Percentiles rank a stretch among this genome's conserved stretches.
These are phyloP conservation scores for Talaromyces sp. DNA, from an alignment of 2,329 filamentous ascomycete genomes.

Conservation along the genomic window DNA sequence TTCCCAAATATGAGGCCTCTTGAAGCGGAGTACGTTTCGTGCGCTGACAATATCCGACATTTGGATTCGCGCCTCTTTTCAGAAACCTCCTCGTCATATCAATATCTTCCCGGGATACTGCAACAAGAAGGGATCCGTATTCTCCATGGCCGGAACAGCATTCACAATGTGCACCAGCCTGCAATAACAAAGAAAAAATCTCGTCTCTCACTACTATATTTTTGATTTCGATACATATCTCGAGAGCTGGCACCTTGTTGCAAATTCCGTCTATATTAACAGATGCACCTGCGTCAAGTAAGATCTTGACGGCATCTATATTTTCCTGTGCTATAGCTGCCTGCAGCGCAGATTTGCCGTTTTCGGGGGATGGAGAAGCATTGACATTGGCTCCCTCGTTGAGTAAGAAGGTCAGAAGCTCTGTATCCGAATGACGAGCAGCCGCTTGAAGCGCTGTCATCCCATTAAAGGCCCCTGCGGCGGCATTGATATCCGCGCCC, in stretches of 20 bases:
- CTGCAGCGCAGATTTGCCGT: slow-evolving; percentile 15
- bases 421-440: slow-evolving; percentile 12
- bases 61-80: slow-evolving; percentile 8
- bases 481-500: slow-evolving; percentile 17
- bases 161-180: slow-evolving; percentile 6
- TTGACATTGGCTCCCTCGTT: slow-evolving; percentile 32
- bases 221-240: slow-evolving; percentile 15
- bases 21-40: slow-evolving; percentile 9
- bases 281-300: slow-evolving; percentile 13
- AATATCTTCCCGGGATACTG: slow-evolving; percentile 6
- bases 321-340: slow-evolving; percentile 12
- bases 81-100: slow-evolving; percentile 10
- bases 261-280: slow-evolving; percentile 11
- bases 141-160: background rate
- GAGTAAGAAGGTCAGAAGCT: slow-evolving; percentile 6
- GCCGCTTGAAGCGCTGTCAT: slow-evolving; percentile 6
- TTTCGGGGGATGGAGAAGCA: slow-evolving; percentile 13
- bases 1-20: slow-evolving; percentile 8
- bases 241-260: slow-evolving; percentile 14
- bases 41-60: slow-evolving; percentile 6
- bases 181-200: slow-evolving; percentile 10
- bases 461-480: background rate
- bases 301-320: slow-evolving; percentile 12
- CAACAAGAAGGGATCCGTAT: slow-evolving; percentile 7
- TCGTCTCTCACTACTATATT: slow-evolving; percentile 11